Base-by-base conservation (phyloP, 371 early-diverging fungal genomes). In the Saksenaea vasiformis region DNA sequence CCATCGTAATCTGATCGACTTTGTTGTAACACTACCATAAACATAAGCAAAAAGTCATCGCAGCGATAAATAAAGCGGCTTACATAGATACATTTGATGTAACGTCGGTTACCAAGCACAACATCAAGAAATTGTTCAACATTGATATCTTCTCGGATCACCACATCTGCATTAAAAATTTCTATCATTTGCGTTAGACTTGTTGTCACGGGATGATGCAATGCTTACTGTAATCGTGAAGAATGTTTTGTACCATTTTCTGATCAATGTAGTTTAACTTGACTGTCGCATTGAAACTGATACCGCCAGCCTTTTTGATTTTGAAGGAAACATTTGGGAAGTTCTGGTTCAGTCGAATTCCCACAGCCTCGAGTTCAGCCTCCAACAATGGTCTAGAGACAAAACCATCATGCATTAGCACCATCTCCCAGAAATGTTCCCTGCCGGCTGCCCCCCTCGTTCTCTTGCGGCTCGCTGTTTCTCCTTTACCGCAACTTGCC, bases 41-140 rank as follows among this genome's bases (percentile, higher is more conserved):
- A 64, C 22, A 34, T 10, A 54, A 56, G 34, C 17, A 64, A 26
- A 62, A 35, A 39, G 26, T 13, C 15, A 54, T 41, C 17, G 31
- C 17, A 22, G 2, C 14, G 51, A 44, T 24, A 51, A 19, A 17
- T 14, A 31, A 26, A 13, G 22, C 19, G 9, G 67, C 87, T 74
- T 82, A 87, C 94, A 81, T 99, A 99, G 63, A 99, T 84, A 69
- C 96, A 96, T 11, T 89, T 89, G 62, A 99, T 86, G 74, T 99
- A 99, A 69, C 95, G 97, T 71, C 98, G 89, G 85, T 99, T 97
- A 7, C 96, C 97, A 31, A 98, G 88, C 5, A 99, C 92, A 19
- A 96, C 97, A 80, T 99, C 99, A 68, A 99, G 96, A 65, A 99
- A 94, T 66, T 99, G 96, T 72, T 99, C 99, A 3, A 97, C 95